A percentile compares a stretch with the other conserved stretches of the same genome.
phyloP scores from a whole-genome alignment of 495 filamentous ascomycete species.

The Pseudomonodictys pantanalensis region DNA sequence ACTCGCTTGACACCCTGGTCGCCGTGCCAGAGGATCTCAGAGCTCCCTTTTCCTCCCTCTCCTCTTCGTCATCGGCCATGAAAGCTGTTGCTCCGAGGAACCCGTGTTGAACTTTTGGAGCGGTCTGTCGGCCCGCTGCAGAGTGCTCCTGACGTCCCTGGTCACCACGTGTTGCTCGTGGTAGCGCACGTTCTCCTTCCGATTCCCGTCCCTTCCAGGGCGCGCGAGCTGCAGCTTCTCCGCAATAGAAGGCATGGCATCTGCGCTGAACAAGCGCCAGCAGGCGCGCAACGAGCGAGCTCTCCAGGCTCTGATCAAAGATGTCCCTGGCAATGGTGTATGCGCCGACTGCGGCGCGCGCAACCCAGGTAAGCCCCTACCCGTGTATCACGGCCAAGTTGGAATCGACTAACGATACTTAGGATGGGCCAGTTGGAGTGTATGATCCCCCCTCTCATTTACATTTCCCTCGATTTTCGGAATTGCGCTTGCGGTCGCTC shows the following conservation, averaged over 20 bases:
- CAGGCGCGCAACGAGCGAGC: slow-evolving; percentile 93
- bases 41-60: not conserved
- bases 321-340: slow-evolving; percentile 84
- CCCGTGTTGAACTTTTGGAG: no score
- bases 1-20: not conserved
- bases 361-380: slow-evolving; percentile 73
- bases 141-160: not conserved
- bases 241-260: slow-evolving; percentile 46
- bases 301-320: slow-evolving; percentile 84
- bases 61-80: not conserved
- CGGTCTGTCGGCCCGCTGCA: no score
- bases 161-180: not conserved
- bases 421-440: slow-evolving; percentile 99
- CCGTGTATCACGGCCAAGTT: slow-evolving; percentile 6
- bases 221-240: slow-evolving; percentile 7
- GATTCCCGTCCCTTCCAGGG: not conserved
- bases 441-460: slow-evolving; percentile 61
- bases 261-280: slow-evolving; percentile 79
- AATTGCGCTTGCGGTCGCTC: not conserved
- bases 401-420: slow-evolving; percentile 26
- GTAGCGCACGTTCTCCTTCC: not conserved
- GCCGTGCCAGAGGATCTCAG: not conserved
- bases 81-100: no score
- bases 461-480: not conserved
- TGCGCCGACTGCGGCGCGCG: slow-evolving; percentile 90